These are phyloP conservation scores for Nannochloropsis salina DNA, from an alignment of 108 stramenopile species.

Conservation along the genomic window DNA sequence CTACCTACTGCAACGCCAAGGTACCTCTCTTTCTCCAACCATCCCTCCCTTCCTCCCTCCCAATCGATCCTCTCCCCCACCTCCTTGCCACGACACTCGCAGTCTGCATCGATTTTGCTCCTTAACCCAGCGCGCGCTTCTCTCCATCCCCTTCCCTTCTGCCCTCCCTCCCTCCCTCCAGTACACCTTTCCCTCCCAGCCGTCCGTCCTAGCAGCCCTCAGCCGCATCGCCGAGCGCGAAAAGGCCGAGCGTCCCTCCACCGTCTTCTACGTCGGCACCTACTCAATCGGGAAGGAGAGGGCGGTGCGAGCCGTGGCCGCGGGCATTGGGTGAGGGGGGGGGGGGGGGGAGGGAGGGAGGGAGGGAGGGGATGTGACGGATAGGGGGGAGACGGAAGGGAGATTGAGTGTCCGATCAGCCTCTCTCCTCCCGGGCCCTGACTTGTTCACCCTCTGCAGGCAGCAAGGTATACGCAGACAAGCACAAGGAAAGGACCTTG, in stretches of 20 bases:
- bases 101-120: background rate
- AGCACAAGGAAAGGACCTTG: conserved; percentile 61
- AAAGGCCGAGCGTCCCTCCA: conserved; percentile 35
- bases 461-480: conserved; percentile 74
- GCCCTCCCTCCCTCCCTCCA: background rate
- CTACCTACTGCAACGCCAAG: conserved; percentile 60
- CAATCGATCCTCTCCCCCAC: background rate
- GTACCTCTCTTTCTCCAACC: conserved; percentile 20
- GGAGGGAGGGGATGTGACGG: conserved; percentile 28
- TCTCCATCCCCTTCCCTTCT: background rate
- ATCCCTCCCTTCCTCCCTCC: conserved; percentile 55
- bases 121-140: background rate
- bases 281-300: conserved; percentile 90
- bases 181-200: conserved; percentile 36
- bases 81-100: background rate
- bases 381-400: background rate
- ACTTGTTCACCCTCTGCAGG: background rate
- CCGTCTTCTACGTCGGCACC: conserved; percentile 77
- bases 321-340: conserved; percentile 44
- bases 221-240: conserved; percentile 47
- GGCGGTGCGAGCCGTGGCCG: conserved; percentile 76
- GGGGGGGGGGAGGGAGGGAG: conserved; percentile 33
- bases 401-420: background rate
- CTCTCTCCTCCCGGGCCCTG: background rate
- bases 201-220: conserved; percentile 58